Percentiles rank a stretch among this genome's conserved stretches.
phyloP scores from a whole-genome alignment of 192 early-diverging fungal genomes.

The Backusella westeae region DNA sequence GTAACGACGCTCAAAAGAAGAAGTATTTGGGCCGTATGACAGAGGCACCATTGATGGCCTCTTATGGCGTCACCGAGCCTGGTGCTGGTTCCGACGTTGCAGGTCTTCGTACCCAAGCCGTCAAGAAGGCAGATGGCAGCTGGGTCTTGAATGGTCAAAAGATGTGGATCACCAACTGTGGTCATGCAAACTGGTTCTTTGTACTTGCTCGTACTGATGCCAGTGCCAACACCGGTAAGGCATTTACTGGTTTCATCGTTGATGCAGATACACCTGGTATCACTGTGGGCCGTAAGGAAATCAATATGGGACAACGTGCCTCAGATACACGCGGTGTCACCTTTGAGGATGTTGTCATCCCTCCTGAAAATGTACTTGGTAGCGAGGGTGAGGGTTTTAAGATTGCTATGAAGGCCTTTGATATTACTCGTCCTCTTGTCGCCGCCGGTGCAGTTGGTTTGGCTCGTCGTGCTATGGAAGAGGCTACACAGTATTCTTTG shows the following conservation, averaged over 20 bases:
- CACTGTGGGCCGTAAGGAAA: conserved; percentile 90
- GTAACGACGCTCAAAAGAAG: conserved; percentile 86
- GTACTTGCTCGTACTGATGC: conserved; percentile 88
- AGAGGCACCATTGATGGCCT: conserved; percentile 93
- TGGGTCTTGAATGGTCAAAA: conserved; percentile 88
- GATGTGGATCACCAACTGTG: conserved; percentile 99
- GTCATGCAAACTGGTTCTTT: conserved; percentile 98
- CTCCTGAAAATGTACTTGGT: conserved; percentile 76
- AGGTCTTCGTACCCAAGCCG: conserved; percentile 65
- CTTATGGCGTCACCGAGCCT: conserved; percentile 86
- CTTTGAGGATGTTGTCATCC: conserved; percentile 81
- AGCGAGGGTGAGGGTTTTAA: conserved; percentile 87
- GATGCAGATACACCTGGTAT: conserved; percentile 90
- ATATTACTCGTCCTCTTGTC: conserved; percentile 89
- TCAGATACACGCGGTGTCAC: conserved; percentile 89
- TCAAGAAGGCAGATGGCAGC: conserved; percentile 68
- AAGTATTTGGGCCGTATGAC: conserved; percentile 98
- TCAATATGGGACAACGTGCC: conserved; percentile 96
- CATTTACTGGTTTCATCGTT: conserved; percentile 95
- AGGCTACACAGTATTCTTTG: conserved; percentile 83
- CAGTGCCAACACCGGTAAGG: conserved; percentile 73
- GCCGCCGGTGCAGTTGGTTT: conserved; percentile 88
- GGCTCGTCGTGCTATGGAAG: conserved; percentile 89
- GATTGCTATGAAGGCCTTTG: conserved; percentile 97
- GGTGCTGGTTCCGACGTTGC: conserved; percentile 79